Conservation (phyloP, 768 basidiomycete species). For the Suillus bovinus region DNA sequence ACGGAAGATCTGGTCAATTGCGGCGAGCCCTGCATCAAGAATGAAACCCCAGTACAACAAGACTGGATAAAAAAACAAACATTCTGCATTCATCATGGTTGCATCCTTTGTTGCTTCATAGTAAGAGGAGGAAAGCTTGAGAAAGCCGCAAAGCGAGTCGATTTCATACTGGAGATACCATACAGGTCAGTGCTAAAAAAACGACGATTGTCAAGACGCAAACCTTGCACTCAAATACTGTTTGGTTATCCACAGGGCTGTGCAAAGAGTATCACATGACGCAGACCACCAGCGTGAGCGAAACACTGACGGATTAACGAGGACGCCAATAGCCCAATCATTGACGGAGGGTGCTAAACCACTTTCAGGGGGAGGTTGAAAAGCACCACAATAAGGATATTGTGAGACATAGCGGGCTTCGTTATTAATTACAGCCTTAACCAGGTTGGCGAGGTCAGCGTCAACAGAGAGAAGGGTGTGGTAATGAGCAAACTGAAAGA, state of each 20-base stretch:
- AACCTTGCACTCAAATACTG: conserved; percentile 85
- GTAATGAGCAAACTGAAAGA: conserved; percentile 67
- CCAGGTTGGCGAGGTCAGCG: conserved; percentile 56
- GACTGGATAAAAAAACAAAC: conserved; percentile 37
- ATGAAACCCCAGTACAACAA: conserved; percentile 9
- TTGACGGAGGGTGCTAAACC: conserved; percentile 64
- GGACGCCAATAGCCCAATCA: conserved; percentile 67
- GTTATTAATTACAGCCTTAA: conserved; percentile 82
- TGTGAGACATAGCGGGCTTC: conserved; percentile 72
- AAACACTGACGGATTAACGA: conserved; percentile 66
- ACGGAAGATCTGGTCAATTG: conserved; percentile 70
- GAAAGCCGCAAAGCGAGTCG: conserved; percentile 76
- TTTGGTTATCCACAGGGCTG: conserved; percentile 67
- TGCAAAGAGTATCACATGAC: neutral
- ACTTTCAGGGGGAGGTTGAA: conserved; percentile 80
- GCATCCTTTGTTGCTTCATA: conserved; percentile 69
- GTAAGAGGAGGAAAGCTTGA: conserved; percentile 76
- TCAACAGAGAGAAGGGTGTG: conserved; percentile 58
- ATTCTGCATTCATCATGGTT: conserved; percentile 72
- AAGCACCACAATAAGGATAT: conserved; percentile 79
- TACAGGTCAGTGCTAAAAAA: neutral
- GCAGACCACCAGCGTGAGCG: neutral
- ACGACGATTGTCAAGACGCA: conserved; percentile 8
- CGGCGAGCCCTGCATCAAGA: conserved; percentile 54
- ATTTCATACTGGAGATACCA: conserved; percentile 60